These are phyloP conservation scores for Hyphopichia fennica DNA, from an alignment of 1,139 yeast genomes.

Conservation along the genomic window DNA sequence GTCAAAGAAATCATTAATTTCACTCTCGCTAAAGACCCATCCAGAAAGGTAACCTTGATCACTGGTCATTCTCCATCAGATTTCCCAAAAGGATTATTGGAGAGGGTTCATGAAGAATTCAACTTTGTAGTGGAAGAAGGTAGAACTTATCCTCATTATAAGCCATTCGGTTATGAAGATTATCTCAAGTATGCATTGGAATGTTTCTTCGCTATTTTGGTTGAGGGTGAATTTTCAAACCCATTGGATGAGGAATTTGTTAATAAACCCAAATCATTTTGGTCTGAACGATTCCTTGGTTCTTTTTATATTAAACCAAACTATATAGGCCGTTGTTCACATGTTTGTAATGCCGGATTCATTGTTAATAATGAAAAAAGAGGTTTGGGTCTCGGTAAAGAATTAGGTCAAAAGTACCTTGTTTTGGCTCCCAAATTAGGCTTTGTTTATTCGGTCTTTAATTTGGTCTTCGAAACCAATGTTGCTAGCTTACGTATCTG, in stretches of 20 bases:
- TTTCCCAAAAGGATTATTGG: conserved; percentile 37
- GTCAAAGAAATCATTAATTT: conserved; percentile 28
- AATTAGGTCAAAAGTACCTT: conserved; percentile 60
- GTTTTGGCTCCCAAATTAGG: conserved; percentile 71
- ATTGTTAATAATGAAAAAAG: conserved; percentile 56
- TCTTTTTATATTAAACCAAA: conserved; percentile 77
- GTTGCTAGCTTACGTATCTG: conserved; percentile 67
- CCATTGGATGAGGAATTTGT: conserved; percentile 11
- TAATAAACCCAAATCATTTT: conserved; percentile 18
- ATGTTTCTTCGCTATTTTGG: conserved; percentile 45
- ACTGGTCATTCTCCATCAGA: conserved; percentile 27
- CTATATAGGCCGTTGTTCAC: conserved; percentile 74
- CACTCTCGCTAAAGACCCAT: conserved; percentile 27
- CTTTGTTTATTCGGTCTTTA: conserved; percentile 77
- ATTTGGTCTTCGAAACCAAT: conserved; percentile 74
- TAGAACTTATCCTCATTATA: conserved; percentile 45
- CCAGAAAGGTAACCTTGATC: conserved; percentile 32
- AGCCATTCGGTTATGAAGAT: conserved; percentile 24
- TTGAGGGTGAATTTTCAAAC: conserved; percentile 34
- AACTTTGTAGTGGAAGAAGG: conserved; percentile 52
- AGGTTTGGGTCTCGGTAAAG: conserved; percentile 62
- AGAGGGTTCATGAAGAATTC: conserved; percentile 37
- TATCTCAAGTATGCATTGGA: conserved; percentile 46
- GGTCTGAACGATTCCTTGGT: conserved; percentile 56
- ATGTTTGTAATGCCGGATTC: conserved; percentile 80